These are phyloP conservation scores for Asparagopsis taxiformis DNA, from an alignment of 31 red algal genomes.

Conservation along the genomic window DNA sequence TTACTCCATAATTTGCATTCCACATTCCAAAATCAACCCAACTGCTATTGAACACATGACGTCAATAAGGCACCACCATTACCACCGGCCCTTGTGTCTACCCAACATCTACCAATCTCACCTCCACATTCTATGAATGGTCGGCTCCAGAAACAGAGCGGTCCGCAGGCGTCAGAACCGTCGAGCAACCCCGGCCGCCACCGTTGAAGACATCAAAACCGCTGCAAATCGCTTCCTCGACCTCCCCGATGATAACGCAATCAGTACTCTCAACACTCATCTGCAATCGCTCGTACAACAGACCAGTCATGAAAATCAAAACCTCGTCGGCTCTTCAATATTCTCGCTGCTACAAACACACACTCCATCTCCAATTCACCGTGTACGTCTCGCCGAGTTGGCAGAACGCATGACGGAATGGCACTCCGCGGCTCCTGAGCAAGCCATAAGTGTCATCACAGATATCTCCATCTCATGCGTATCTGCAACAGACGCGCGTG, in stretches of 20 bases:
- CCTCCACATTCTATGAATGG: background rate
- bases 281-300: background rate
- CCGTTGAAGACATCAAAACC: background rate
- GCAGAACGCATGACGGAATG: background rate
- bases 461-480: background rate
- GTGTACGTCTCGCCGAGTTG: background rate
- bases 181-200: background rate
- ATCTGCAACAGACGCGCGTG: background rate
- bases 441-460: background rate
- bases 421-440: background rate
- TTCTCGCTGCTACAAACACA: background rate
- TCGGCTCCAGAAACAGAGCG: background rate
- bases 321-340: background rate
- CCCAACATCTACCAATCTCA: too few relatives aligned
- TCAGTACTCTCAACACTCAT: background rate
- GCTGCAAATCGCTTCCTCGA: background rate
- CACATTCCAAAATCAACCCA: too few relatives aligned
- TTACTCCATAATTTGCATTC: too few relatives aligned
- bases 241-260: background rate
- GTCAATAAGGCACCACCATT: too few relatives aligned
- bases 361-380: background rate
- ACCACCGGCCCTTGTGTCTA: too few relatives aligned
- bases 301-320: background rate
- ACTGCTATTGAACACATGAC: too few relatives aligned
- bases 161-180: background rate